Base-by-base conservation (phyloP, 352 stramenopile species). In the Phytophthora niederhauseri region DNA sequence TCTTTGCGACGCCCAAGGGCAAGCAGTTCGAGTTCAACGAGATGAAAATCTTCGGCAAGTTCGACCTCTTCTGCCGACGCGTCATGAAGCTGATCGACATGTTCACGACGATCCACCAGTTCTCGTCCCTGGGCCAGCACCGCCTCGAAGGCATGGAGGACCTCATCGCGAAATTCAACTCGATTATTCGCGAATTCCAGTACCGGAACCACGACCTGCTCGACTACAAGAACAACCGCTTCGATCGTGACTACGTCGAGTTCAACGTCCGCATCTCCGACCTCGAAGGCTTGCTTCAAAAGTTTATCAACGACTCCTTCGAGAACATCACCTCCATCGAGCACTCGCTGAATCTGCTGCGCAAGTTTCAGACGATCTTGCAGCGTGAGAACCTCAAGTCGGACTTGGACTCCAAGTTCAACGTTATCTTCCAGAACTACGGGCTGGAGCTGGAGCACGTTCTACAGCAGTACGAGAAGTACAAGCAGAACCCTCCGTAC, bases 21-120 rank as follows among this genome's bases (percentile, higher is more conserved):
- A 99, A 99, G 78, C 96, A 99, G 64, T 99, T 99, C 68, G 96
- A 99, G 77, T 99, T 99, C 77, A 98, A 98, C 72, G 97, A 99
- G 73, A 98, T 98, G 84, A 97, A 98, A 73, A 98, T 99, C 60
- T 99, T 99, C 77, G 97, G 97, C 62, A 98, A 99, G 66, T 99
- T 99, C 65, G 97, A 99, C 66, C 77, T 99, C 6, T 99, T 99
- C 70, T 99, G 96, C 72, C 82, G 97, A 5, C 93, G 98, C 45
- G 90, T 99, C 12, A 97, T 99, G 76, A 99, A 99, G 76, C 85
- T 99, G 34, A 99, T 99, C 64, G 97, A 99, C 68, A 99, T 99
- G 97, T 99, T 99, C 73, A 98, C 90, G 57, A 99, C 98, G 6
- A 99, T 99, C 62, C 95, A 99, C 67, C 96, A 99, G 78, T 99